Base-by-base conservation (phyloP, 345 rosid species). In the Acer saccharum region DNA sequence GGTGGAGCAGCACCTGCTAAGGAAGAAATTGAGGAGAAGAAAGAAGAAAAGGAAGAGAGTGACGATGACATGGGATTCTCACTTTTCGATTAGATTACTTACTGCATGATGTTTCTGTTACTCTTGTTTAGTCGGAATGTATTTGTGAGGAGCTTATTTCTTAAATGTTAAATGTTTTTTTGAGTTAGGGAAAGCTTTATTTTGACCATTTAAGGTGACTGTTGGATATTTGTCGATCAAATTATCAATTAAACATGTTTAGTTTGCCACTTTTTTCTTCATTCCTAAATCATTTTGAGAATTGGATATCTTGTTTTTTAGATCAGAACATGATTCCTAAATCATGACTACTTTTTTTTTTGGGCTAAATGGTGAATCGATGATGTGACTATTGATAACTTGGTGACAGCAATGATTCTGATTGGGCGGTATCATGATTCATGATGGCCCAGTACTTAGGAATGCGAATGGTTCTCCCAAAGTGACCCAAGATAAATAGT, bases 1-100 rank as follows among this genome's bases (percentile, higher is more conserved):
- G 89, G 87, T 58, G 92, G 88, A 0, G 87, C 84, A 0, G 80
- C 86, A n/a, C 77, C 86, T 1, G 89, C 88, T 25, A 75, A 85
- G 0, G 92, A 86, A 48, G 88, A 89, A 44, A 80, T 89, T 0
- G 91, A 84, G 41, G 92, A 89, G 68, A 86, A 89, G 85, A 82
- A 90, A 86, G 88, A 91, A 83, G 89, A 87, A 75, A 86, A 83
- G 13, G 91, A 87, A 55, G 95, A 91, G 70, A 87, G 87, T 60
- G 92, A 85, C 8, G 92, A 91, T 5, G 95, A 91, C 73, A 88
- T 90, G 86, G 93, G 95, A 72, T 90, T 91, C 86, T 86, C 88
- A 20, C 86, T 91, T 73, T 91, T 91, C 32, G 93, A 89, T 81
- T 91, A 87, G 78, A 20, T 39, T 18, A 10, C 44, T 72, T 17